Evolutionary conservation across 192 early-diverging fungal species (phyloP).

Genomic region (Coemansia sp.): DNA sequence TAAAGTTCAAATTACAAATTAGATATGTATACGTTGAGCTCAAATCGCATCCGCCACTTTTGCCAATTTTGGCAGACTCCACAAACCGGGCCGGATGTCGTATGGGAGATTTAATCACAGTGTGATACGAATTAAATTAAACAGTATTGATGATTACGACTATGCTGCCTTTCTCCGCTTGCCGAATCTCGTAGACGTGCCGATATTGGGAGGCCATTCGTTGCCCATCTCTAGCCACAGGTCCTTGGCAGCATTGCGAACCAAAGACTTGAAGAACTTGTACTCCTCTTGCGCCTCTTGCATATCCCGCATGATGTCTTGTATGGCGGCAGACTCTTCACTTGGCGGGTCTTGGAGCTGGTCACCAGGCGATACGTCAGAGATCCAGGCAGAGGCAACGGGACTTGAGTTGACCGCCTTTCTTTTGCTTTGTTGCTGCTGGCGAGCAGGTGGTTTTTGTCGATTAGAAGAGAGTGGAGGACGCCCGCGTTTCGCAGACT

Average conservation of each 20-base stretch:
- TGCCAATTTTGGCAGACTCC: background rate
- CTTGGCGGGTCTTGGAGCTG: background rate
- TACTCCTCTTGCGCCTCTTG: slow-evolving; percentile 45
- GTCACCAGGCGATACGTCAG: background rate
- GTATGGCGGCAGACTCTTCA: slow-evolving; percentile 8
- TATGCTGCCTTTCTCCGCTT: slow-evolving; percentile 39
- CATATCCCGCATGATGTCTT: slow-evolving; percentile 20
- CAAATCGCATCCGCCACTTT: background rate
- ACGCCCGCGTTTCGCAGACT: slow-evolving; percentile 2
- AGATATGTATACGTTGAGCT: background rate
- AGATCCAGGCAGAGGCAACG: background rate
- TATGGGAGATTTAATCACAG: slow-evolving; percentile 3
- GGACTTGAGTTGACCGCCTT: background rate
- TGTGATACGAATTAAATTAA: background rate
- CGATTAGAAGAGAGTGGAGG: slow-evolving; percentile 9
- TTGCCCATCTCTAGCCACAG: slow-evolving; percentile 47
- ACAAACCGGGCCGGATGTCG: background rate
- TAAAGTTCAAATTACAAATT: background rate
- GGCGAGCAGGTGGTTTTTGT: slow-evolving; percentile 6
- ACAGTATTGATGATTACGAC: background rate
- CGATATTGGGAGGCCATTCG: slow-evolving; percentile 44
- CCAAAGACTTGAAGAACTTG: slow-evolving; percentile 25
- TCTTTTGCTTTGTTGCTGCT: slow-evolving; percentile 7
- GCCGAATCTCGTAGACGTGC: slow-evolving; percentile 38
- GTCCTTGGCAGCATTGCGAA: slow-evolving; percentile 38